Conservation (phyloP, 331 rosid genomes). For the Spiraea crenata region DNA sequence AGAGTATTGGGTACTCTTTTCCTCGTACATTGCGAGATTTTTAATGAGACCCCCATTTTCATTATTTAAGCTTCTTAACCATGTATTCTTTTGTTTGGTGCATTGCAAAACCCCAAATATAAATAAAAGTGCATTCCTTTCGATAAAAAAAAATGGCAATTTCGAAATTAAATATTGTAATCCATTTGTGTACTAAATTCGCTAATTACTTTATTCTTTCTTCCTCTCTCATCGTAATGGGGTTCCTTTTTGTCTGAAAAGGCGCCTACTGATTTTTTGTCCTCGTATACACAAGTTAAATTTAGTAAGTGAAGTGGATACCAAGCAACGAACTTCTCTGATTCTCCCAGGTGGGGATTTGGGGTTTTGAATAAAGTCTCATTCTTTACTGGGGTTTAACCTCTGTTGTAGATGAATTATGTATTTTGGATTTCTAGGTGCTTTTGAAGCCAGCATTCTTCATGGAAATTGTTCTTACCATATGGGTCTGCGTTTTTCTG, state of each 20-base stretch:
- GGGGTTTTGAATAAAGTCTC: slow-evolving; percentile 29
- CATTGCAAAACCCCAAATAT: too few relatives aligned
- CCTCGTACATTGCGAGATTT: too few relatives aligned
- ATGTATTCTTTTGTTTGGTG: too few relatives aligned
- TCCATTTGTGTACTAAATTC: too few relatives aligned
- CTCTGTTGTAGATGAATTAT: slow-evolving; percentile 37
- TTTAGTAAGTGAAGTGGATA: slow-evolving; percentile 58
- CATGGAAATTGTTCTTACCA: slow-evolving; percentile 67
- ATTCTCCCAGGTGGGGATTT: slow-evolving; percentile 40
- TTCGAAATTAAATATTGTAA: too few relatives aligned
- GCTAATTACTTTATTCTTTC: too few relatives aligned
- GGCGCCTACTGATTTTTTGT: slow-evolving; percentile 30
- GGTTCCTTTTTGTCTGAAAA: neutral
- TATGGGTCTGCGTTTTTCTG: slow-evolving; percentile 60
- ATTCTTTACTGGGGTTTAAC: slow-evolving; percentile 23
- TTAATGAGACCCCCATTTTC: too few relatives aligned
- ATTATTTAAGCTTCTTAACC: too few relatives aligned
- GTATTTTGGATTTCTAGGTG: slow-evolving; percentile 34
- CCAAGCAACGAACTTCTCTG: slow-evolving; percentile 50
- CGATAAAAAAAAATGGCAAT: too few relatives aligned
- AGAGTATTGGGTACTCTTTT: too few relatives aligned
- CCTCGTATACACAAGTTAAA: slow-evolving; percentile 45
- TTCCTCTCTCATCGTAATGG: too few relatives aligned
- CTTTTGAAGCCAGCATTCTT: slow-evolving; percentile 47
- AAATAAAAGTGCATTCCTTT: too few relatives aligned